A percentile compares a stretch with the other conserved stretches of the same genome.
Conservation (phyloP, 768 basidiomycete species). For the Pulveroboletus sp. region DNA sequence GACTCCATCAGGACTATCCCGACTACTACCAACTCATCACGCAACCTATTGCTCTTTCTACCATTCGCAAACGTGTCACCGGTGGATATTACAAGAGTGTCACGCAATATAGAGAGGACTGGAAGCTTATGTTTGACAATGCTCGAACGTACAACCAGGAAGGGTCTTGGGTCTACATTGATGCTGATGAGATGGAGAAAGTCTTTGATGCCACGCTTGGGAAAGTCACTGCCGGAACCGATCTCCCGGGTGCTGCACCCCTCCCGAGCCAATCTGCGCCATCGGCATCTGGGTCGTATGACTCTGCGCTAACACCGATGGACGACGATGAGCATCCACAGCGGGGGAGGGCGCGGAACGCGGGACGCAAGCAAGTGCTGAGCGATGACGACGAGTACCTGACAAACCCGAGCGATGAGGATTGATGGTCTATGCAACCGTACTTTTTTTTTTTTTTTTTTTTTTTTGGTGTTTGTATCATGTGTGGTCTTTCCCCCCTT, state of each 20-base stretch:
- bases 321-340: slow-evolving; percentile 71
- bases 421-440: slow-evolving; percentile 29
- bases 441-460: neutral
- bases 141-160: slow-evolving; percentile 92
- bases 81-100: slow-evolving; percentile 70
- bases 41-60: slow-evolving; percentile 82
- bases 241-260: slow-evolving; percentile 67
- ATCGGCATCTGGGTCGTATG: slow-evolving; percentile 45
- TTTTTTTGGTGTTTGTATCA: slow-evolving; percentile 10
- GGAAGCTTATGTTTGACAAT: slow-evolving; percentile 90
- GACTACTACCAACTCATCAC: slow-evolving; percentile 90
- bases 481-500: slow-evolving; percentile 6
- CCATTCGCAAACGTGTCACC: slow-evolving; percentile 73
- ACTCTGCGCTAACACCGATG: slow-evolving; percentile 74
- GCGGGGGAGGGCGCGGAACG: slow-evolving; percentile 52
- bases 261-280: slow-evolving; percentile 25
- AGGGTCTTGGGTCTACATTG: slow-evolving; percentile 91
- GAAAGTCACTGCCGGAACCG: slow-evolving; percentile 58
- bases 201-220: slow-evolving; percentile 72
- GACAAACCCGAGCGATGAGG: slow-evolving; percentile 69
- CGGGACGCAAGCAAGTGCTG: slow-evolving; percentile 66
- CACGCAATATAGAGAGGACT: slow-evolving; percentile 68
- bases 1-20: slow-evolving; percentile 65
- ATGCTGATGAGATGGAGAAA: slow-evolving; percentile 93
- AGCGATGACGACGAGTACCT: slow-evolving; percentile 64